These are phyloP conservation scores for Pascua sp. DNA, from an alignment of 1,284 basidiomycete species.

Conservation along the genomic window DNA sequence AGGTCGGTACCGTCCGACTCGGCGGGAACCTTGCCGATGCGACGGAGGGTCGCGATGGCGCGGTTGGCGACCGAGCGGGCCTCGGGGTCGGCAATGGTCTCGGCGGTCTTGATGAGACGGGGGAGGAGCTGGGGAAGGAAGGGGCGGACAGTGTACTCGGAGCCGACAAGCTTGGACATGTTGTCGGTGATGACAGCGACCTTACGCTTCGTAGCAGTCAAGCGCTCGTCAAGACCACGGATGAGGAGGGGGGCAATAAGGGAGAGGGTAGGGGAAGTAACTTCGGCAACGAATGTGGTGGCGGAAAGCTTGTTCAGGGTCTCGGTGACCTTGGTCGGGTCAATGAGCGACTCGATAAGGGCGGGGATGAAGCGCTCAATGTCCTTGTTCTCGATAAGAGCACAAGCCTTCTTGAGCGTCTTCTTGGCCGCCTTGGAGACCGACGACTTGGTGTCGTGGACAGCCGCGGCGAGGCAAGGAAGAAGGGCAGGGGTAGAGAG, in stretches of 20 bases:
- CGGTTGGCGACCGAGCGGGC: conserved; percentile 83
- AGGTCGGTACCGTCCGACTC: conserved; percentile 82
- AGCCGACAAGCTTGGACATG: conserved; percentile 98
- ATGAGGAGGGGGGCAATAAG: conserved; percentile 97
- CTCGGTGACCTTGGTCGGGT: conserved; percentile 86
- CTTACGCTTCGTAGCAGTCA: conserved; percentile 93
- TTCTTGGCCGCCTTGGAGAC: conserved; percentile 67
- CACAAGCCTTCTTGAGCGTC: conserved; percentile 43
- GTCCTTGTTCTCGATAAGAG: conserved; percentile 97
- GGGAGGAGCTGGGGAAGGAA: conserved; percentile 95
- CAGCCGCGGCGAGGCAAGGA: conserved; percentile 89
- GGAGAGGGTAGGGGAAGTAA: conserved; percentile 97
- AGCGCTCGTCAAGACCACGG: conserved; percentile 92
- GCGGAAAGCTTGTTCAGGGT: conserved; percentile 96
- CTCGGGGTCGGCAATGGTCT: conserved; percentile 89
- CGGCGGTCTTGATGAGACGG: conserved; percentile 88
- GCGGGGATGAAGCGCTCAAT: conserved; percentile 86
- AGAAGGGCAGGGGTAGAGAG: conserved; percentile 94
- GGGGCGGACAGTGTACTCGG: conserved; percentile 87
- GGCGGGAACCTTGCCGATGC: conserved; percentile 81
- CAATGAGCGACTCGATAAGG: conserved; percentile 90
- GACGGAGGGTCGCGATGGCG: conserved; percentile 87
- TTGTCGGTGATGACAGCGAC: conserved; percentile 96
- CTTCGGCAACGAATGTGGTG: conserved; percentile 99
- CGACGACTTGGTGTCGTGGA: conserved; percentile 99